phyloP scores from a whole-genome alignment of 2,329 filamentous ascomycete species.

The Stemphylium vesicarium region DNA sequence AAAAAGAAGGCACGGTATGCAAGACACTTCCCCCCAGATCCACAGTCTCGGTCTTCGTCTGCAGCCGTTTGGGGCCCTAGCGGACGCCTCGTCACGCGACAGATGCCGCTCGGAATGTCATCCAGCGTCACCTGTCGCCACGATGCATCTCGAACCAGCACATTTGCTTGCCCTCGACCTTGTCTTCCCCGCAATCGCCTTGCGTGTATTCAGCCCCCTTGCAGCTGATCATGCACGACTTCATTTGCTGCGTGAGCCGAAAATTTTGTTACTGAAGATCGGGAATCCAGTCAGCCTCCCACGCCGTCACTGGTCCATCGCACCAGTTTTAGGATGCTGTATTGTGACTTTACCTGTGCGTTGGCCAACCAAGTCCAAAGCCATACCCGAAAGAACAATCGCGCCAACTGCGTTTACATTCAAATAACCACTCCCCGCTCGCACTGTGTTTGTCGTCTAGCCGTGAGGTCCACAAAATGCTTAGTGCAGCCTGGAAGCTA shows the following conservation, averaged over 20 bases:
- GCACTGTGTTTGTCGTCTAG: conserved; percentile 25
- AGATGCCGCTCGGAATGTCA: conserved; percentile 25
- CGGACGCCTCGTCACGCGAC: conserved; percentile 34
- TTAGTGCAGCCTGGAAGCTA: conserved; percentile 27
- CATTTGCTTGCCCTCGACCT: conserved; percentile 26
- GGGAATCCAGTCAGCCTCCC: conserved; percentile 38
- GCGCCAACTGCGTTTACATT: conserved; percentile 47
- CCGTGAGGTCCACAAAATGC: conserved; percentile 37
- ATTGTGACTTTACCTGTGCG: conserved; percentile 42
- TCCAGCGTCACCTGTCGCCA: conserved; percentile 34
- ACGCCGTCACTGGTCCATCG: conserved; percentile 32
- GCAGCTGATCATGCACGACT: conserved; percentile 50
- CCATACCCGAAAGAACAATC: conserved; percentile 31
- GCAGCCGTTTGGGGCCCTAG: conserved; percentile 13
- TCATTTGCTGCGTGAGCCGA: conserved; percentile 42
- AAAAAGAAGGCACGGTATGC: conserved; percentile 24
- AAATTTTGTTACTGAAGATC: conserved; percentile 30
- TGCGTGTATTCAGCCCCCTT: conserved; percentile 42
- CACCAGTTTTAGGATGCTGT: conserved; percentile 22
- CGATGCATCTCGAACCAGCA: conserved; percentile 18
- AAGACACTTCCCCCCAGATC: conserved; percentile 17
- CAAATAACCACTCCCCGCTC: conserved; percentile 44
- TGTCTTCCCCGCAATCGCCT: conserved; percentile 49
- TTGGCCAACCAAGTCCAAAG: conserved; percentile 35
- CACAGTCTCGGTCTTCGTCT: conserved; percentile 25